Evolutionary conservation across 2,329 filamentous ascomycete genomes (phyloP), one percentile per base, ranked within the genome.

Genomic region (Cordyceps farinosa): DNA sequence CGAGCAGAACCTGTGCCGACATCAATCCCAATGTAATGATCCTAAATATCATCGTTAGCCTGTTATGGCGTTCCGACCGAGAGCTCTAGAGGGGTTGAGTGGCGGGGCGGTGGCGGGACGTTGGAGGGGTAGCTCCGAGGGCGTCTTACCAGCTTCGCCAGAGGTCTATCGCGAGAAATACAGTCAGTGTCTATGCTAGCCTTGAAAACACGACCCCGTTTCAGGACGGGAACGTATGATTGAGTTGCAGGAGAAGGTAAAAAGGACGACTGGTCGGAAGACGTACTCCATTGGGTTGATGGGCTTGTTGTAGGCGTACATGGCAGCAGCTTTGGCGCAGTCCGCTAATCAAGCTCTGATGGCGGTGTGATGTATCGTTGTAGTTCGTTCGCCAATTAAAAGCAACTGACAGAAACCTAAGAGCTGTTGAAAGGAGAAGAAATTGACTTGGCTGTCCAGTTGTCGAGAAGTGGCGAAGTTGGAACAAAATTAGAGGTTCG

Each of bases 1-100:
- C 95, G 87, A 45, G 94, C 95, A 74, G 92, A 97, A 62, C 95
- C 95, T 27, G 95, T 99, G 59, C 95, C 95, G 57, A 99, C 94
- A 79, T 99, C 95, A 69, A 99, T 91, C 65, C 94, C 94, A 72
- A 98, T 85, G 72, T 84, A 88, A 70, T 87, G 82, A 65, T 86
- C 82, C 77, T 86, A 65, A 1, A 36, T 5, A n/a, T 17, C 2
- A 2, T 5, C 3, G 15, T 64, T 22, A 68, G 36, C 11, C 32
- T n/a, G 22, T 3, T 30, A 29, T 5, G 13, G 3, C 27, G 32
- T 13, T 27, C 45, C 61, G 61, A 61, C n/a, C 10, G 32, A 22
- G 51, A 60, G 29, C 7, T 8, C 47, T 9, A 9, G 36, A 13
- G 42, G 3, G 7, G 4, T 22, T 29, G n/a, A 29, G 53, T 15